Conservation (phyloP, 345 rosid species). For the Brassica cretica region DNA sequence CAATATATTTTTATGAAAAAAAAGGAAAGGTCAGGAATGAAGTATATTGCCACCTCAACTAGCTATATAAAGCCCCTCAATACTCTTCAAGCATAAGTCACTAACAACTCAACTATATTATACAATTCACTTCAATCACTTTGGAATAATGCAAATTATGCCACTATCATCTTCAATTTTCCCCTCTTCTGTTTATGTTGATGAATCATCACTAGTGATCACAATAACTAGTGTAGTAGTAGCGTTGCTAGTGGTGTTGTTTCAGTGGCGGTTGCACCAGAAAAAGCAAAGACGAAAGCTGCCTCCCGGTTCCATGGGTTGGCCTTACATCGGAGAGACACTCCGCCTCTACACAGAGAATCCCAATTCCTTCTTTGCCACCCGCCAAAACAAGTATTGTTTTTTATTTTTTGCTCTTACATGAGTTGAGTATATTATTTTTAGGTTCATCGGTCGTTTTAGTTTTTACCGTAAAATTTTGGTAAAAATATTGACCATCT, state of each 20-base stretch:
- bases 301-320: conserved; percentile 96
- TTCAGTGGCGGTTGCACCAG: conserved; percentile 47
- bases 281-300: conserved; percentile 44
- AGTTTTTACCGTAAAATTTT: too few species aligned
- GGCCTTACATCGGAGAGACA: conserved; percentile 95
- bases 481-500: too few species aligned
- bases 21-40: background rate
- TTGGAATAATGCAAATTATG: conserved; percentile 41
- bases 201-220: conserved; percentile 16
- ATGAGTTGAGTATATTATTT: background rate
- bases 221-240: conserved; percentile 24
- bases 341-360: conserved; percentile 79
- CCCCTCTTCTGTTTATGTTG: conserved; percentile 15
- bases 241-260: conserved; percentile 27
- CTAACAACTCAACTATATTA: background rate
- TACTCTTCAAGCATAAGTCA: background rate
- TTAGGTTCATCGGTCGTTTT: too few species aligned
- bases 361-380: conserved; percentile 83
- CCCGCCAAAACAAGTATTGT: conserved; percentile 63
- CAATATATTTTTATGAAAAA: background rate
- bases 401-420: background rate
- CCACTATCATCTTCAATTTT: conserved; percentile 4
- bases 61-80: background rate
- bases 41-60: background rate
- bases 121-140: background rate